Conservation (phyloP, 2,329 filamentous ascomycete genomes). For the Ophiocordyceps camponoti-floridani region DNA sequence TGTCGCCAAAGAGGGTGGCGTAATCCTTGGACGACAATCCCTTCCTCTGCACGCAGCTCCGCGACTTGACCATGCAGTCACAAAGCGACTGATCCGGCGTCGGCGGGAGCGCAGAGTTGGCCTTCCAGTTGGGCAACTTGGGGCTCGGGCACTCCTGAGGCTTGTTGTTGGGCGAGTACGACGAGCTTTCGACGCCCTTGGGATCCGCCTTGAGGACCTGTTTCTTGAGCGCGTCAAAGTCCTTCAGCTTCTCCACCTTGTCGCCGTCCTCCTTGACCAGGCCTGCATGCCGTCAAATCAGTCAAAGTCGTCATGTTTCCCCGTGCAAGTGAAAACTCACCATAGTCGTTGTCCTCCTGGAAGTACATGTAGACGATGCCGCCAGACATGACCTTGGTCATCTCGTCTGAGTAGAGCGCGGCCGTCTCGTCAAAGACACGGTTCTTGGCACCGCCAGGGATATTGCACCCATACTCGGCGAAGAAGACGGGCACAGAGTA, state of each 20-base stretch:
- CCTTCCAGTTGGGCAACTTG: slow-evolving; percentile 41
- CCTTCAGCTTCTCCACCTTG: slow-evolving; percentile 46
- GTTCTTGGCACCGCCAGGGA: slow-evolving; percentile 34
- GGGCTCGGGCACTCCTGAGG: slow-evolving; percentile 56
- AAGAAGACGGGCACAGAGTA: slow-evolving; percentile 97
- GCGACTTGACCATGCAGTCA: slow-evolving; percentile 64
- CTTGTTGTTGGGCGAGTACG: slow-evolving; percentile 61
- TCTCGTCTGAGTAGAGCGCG: slow-evolving; percentile 61
- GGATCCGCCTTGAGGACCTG: slow-evolving; percentile 53
- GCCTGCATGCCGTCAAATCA: slow-evolving; percentile 19
- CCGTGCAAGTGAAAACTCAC: slow-evolving; percentile 20
- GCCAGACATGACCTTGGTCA: slow-evolving; percentile 80
- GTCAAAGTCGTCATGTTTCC: not conserved
- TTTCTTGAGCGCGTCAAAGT: slow-evolving; percentile 56
- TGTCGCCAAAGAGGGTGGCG: slow-evolving; percentile 53
- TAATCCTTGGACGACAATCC: slow-evolving; percentile 39
- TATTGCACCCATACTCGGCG: slow-evolving; percentile 95
- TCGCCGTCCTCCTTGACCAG: slow-evolving; percentile 44
- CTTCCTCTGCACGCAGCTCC: slow-evolving; percentile 51
- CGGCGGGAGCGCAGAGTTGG: slow-evolving; percentile 53
- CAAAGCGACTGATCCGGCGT: slow-evolving; percentile 65
- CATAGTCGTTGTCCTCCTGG: slow-evolving; percentile 79
- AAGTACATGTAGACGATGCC: slow-evolving; percentile 99
- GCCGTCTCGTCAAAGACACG: slow-evolving; percentile 75
- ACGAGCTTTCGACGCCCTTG: slow-evolving; percentile 42